Percentiles rank a stretch among this genome's conserved stretches.
phyloP scores from a whole-genome alignment of 1,284 basidiomycete species.

The Moesziomyces antarcticus region DNA sequence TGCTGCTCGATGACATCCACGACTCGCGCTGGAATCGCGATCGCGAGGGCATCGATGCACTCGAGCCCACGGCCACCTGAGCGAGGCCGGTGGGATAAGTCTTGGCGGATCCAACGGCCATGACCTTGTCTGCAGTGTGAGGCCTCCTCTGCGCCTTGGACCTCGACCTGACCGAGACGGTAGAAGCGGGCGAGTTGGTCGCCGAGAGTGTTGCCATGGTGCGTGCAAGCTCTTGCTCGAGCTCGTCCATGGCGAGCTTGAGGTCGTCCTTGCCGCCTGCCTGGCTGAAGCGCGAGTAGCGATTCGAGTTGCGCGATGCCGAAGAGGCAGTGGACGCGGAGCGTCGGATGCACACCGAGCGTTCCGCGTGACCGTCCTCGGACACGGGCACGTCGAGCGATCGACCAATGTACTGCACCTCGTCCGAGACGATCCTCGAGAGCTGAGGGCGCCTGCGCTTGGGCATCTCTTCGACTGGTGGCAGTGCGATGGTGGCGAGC shows the following conservation, averaged over 20 bases:
- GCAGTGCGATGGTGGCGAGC: slow-evolving; percentile 9
- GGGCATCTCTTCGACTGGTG: slow-evolving; percentile 11
- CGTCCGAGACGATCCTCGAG: slow-evolving; percentile 21
- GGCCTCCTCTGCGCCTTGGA: slow-evolving; percentile 18
- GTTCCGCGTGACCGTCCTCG: slow-evolving; percentile 23
- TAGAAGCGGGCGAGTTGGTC: slow-evolving; percentile 19
- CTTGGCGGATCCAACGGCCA: slow-evolving; percentile 7
- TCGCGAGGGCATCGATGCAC: slow-evolving; percentile 3
- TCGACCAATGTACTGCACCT: slow-evolving; percentile 37
- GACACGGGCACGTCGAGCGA: slow-evolving; percentile 34
- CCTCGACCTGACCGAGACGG: slow-evolving; percentile 4
- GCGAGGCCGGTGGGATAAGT: not conserved
- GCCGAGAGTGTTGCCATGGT: slow-evolving; percentile 35
- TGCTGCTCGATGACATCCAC: slow-evolving; percentile 23
- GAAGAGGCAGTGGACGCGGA: slow-evolving; percentile 2
- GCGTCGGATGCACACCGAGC: not conserved
- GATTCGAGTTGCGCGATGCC: slow-evolving; percentile 2
- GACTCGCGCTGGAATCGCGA: slow-evolving; percentile 25
- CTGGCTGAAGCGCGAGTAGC: slow-evolving; percentile 22
- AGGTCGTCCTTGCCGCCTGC: slow-evolving; percentile 34
- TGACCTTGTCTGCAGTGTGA: slow-evolving; percentile 28
- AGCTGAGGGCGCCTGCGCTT: slow-evolving; percentile 11
- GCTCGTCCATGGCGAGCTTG: slow-evolving; percentile 41
- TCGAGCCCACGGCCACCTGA: not conserved
- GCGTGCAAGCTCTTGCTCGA: slow-evolving; percentile 35